A percentile compares a stretch with the other conserved stretches of the same genome.
Evolutionary conservation across 139 green algal genomes (phyloP).

Genomic region (Picochlorum costavermella): DNA sequence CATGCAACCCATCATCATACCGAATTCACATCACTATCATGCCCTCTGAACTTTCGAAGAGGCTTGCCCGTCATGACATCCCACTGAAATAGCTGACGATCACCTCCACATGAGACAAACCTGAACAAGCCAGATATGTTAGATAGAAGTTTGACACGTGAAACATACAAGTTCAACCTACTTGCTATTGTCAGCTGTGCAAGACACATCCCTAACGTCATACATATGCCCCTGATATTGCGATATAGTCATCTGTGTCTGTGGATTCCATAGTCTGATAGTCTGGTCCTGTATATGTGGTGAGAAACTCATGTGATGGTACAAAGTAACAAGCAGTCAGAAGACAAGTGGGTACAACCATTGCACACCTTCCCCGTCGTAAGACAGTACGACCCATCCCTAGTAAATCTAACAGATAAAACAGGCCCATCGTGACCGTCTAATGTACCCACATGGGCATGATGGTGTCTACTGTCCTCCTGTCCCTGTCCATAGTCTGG

Average conservation of each 20-base stretch:
- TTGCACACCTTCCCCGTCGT: slow-evolving; percentile 68
- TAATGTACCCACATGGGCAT: slow-evolving; percentile 19
- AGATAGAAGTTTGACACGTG: neutral
- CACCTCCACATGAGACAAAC: slow-evolving; percentile 79
- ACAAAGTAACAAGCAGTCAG: neutral
- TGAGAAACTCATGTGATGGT: too few relatives aligned
- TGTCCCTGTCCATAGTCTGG: neutral
- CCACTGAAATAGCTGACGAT: slow-evolving; percentile 85
- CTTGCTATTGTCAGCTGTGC: slow-evolving; percentile 77
- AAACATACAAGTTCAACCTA: slow-evolving; percentile 16
- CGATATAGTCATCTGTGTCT: slow-evolving; percentile 66
- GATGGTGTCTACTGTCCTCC: slow-evolving; percentile 12
- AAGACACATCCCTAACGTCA: slow-evolving; percentile 68
- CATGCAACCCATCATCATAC: slow-evolving; percentile 25
- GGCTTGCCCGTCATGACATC: slow-evolving; percentile 76
- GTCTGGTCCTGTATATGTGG: slow-evolving; percentile 62
- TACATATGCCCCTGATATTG: slow-evolving; percentile 82
- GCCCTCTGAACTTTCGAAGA: slow-evolving; percentile 79
- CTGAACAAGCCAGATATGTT: slow-evolving; percentile 16
- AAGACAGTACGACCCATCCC: slow-evolving; percentile 69
- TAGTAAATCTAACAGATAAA: slow-evolving; percentile 77
- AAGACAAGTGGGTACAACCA: neutral
- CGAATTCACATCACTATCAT: slow-evolving; percentile 74
- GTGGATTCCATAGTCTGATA: slow-evolving; percentile 79
- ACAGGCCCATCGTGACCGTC: slow-evolving; percentile 75